Evolutionary conservation across 2,329 filamentous ascomycete species (phyloP), one percentile per base, ranked within the genome.

Genomic region (Botrytis deweyae): DNA sequence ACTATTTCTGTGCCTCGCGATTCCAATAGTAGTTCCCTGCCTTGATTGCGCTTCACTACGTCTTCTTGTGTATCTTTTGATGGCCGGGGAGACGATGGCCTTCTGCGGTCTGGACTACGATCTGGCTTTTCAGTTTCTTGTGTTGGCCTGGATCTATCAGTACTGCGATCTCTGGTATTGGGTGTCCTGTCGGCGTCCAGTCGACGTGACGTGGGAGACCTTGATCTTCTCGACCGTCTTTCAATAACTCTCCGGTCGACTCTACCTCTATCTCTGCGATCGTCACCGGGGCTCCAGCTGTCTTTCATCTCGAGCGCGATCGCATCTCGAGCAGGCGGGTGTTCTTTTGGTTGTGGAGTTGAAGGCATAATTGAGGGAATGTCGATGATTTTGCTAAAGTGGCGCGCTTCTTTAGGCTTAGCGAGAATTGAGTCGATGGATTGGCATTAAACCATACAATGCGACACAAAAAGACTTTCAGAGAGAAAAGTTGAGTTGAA

Each of bases 261-360:
- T 70, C 82, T 81, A 76, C 82, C 81, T 82, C 82, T 81, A 75
- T 83, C 82, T 83, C 82, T 82, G 79, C 82, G 82, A 75, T 83
- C 82, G 77, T 83, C 80, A 78, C 80, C 81, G 81, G 81, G 79
- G 81, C 81, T 82, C 81, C 81, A 82, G 78, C 81, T 83, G 80
- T 82, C 81, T 82, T 81, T 83, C 82, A 83, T 83, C 79, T 81
- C 82, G 81, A 81, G 72, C 67, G 67, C 68, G 67, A 72, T 72
- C 59, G 68, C 82, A 83, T 83, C 77, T 80, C 81, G 81, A 75
- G 75, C 76, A 74, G 25, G 33, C 52, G 59, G 63, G 63, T 68
- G 40, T 68, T 72, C 71, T 68, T 72, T 72, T 62, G 55, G 63
- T 72, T 58, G 49, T 72, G 63, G 55, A 72, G 71, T 68, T 38